Conservation (phyloP, 164 flowering plant genomes). For the Tetracentron sinense region DNA sequence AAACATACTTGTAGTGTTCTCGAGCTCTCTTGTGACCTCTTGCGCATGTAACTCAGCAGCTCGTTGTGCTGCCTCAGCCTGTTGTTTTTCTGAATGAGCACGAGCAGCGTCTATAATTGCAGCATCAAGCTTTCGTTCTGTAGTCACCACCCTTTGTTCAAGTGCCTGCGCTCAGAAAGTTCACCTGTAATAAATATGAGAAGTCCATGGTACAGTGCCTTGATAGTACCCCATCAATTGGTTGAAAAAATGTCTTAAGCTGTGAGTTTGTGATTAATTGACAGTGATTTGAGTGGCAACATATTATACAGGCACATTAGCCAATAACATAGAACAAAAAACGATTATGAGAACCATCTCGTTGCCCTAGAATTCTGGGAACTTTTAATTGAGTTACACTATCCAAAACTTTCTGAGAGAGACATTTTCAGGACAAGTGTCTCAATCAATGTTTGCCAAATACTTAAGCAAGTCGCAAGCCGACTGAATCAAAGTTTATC, state of each 20-base stretch:
- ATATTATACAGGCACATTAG: too few species aligned
- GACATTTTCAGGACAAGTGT: too few species aligned
- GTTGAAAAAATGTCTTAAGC: not conserved
- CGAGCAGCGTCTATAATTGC: slow-evolving; percentile 85
- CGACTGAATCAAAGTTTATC: too few species aligned
- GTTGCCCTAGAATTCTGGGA: too few species aligned
- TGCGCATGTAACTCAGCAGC: slow-evolving; percentile 69
- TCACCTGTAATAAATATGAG: not conserved
- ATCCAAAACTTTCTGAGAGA: too few species aligned
- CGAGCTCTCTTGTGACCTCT: slow-evolving; percentile 74
- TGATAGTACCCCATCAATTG: not conserved
- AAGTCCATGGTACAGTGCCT: not conserved
- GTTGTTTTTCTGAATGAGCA: slow-evolving; percentile 82
- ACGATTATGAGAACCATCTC: too few species aligned
- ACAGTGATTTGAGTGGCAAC: too few species aligned
- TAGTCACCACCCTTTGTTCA: slow-evolving; percentile 76
- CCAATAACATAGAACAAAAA: too few species aligned
- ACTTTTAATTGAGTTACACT: too few species aligned
- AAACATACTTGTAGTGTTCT: slow-evolving; percentile 81
- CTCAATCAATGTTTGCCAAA: too few species aligned
- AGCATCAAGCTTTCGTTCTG: slow-evolving; percentile 84
- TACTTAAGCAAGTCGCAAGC: too few species aligned
- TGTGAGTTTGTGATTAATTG: not conserved
- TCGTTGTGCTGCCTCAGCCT: slow-evolving; percentile 76
- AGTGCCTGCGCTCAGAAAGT: slow-evolving; percentile 54